Percentiles rank a stretch among this genome's conserved stretches.
Evolutionary conservation across 2,329 filamentous ascomycete species (phyloP).

Genomic region (Cadophora malorum): DNA sequence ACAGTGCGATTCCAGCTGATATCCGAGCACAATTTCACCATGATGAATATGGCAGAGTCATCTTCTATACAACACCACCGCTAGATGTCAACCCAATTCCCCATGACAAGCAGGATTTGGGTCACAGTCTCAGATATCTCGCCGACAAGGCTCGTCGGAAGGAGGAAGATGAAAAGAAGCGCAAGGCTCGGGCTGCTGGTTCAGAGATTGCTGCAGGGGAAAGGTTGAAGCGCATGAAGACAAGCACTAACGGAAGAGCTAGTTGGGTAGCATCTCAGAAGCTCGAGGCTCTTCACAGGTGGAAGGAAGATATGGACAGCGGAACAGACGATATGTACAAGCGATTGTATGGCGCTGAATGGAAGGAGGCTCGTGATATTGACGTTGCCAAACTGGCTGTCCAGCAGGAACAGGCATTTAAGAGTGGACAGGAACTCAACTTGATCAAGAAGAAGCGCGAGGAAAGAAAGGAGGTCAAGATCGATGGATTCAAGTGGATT

Average conservation of each 20-base stretch:
- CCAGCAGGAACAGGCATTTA: constrained; percentile 31
- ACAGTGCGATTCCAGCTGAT: constrained; percentile 66
- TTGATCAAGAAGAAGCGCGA: constrained; percentile 28
- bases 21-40: constrained; percentile 70
- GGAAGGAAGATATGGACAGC: constrained; percentile 37
- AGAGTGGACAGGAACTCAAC: constrained; percentile 29
- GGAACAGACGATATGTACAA: constrained; percentile 42
- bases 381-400: constrained; percentile 29
- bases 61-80: constrained; percentile 73
- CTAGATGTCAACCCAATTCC: constrained; percentile 51
- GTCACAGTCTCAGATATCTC: constrained; percentile 57
- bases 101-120: constrained; percentile 44
- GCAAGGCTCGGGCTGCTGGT: constrained; percentile 39
- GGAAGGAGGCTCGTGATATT: constrained; percentile 35
- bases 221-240: constrained; percentile 37
- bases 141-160: constrained; percentile 52
- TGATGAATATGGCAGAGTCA: constrained; percentile 67
- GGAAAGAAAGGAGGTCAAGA: constrained; percentile 32
- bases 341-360: constrained; percentile 40
- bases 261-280: constrained; percentile 33
- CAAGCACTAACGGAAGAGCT: constrained; percentile 28
- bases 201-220: constrained; percentile 42
- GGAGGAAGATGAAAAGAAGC: constrained; percentile 42
- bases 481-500: constrained; percentile 38
- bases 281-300: constrained; percentile 33